phyloP scores from a whole-genome alignment of 495 filamentous ascomycete genomes.

The Pseudotulostoma volvatum region DNA sequence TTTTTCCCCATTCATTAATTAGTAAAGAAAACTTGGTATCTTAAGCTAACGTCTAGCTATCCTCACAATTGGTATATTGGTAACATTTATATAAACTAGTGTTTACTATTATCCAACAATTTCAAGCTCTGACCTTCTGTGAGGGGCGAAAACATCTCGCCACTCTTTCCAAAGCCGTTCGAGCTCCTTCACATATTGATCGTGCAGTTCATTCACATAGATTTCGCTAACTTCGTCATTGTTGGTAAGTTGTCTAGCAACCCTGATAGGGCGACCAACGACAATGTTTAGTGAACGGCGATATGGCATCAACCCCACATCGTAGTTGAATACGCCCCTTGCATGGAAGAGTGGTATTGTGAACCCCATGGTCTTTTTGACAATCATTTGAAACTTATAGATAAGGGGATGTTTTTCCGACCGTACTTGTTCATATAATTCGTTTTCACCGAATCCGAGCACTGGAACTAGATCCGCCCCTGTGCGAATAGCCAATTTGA shows the following conservation, averaged over 20 bases:
- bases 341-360: constrained; percentile 85
- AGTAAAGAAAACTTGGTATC: no score
- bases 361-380: constrained; percentile 79
- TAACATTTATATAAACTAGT: no score
- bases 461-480: constrained; percentile 88
- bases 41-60: no score
- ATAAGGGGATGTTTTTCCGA: constrained; percentile 54
- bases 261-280: constrained; percentile 62
- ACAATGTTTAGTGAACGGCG: constrained; percentile 74
- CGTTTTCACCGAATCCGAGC: constrained; percentile 85
- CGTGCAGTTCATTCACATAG: constrained; percentile 70
- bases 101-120: constrained; percentile 71
- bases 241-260: constrained; percentile 38
- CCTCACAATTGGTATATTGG: no score
- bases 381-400: constrained; percentile 57
- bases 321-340: constrained; percentile 89
- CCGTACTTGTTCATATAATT: constrained; percentile 78
- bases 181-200: constrained; percentile 61
- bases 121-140: constrained; percentile 55
- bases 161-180: constrained; percentile 69
- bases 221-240: constrained; percentile 40
- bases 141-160: constrained; percentile 69
- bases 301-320: constrained; percentile 91
- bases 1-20: no score
- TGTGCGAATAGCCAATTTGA: constrained; percentile 80